These are phyloP conservation scores for Monosporascus sp. DNA, from an alignment of 2,329 filamentous ascomycete species.

Conservation along the genomic window DNA sequence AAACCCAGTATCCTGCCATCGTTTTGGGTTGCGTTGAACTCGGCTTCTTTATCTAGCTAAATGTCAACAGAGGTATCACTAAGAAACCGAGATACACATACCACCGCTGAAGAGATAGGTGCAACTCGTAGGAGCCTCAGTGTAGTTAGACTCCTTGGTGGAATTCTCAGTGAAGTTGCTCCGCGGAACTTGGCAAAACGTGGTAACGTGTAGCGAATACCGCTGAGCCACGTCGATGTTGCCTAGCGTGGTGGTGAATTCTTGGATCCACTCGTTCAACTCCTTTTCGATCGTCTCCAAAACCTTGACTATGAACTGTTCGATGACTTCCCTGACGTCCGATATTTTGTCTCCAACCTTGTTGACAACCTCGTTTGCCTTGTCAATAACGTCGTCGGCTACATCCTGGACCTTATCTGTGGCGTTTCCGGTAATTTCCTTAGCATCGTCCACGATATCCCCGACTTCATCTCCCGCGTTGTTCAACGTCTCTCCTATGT, in stretches of 20 bases:
- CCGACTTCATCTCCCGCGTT: neutral
- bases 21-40: neutral
- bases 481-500: neutral
- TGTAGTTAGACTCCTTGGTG: neutral
- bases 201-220: neutral
- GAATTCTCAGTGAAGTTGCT: neutral
- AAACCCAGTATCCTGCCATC: neutral
- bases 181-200: neutral
- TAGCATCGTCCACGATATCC: neutral
- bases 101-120: neutral
- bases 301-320: neutral
- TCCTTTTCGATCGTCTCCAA: neutral
- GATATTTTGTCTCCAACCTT: neutral
- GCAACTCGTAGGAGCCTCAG: neutral
- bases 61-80: neutral
- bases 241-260: neutral
- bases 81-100: neutral
- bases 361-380: neutral
- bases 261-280: neutral
- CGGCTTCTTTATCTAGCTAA: neutral
- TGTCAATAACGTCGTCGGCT: neutral
- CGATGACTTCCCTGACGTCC: neutral
- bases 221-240: neutral
- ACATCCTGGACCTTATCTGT: neutral
- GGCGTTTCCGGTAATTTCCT: neutral